Evolutionary conservation across 352 stramenopile genomes (phyloP).

Genomic region (Globisporangium rhizosaccharum): DNA sequence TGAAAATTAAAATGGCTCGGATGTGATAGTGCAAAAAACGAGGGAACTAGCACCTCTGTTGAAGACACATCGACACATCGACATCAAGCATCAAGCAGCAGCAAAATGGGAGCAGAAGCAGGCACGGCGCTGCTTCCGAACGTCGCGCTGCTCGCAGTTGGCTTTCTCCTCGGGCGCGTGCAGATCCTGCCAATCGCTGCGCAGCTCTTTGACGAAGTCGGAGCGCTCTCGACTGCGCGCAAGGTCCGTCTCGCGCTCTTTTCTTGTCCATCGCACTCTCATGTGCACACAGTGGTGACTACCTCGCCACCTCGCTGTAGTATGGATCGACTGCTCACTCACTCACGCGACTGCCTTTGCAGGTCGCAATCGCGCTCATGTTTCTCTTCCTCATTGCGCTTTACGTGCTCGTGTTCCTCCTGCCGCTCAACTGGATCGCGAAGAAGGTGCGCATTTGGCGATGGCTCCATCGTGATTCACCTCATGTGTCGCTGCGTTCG

Average conservation of each 20-base stretch:
- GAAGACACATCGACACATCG: not conserved
- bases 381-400: constrained; percentile 41
- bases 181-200: constrained; percentile 40
- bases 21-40: not conserved
- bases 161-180: constrained; percentile 59
- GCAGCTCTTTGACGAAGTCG: constrained; percentile 45
- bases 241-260: constrained; percentile 27
- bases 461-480: not conserved
- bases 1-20: not conserved
- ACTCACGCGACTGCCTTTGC: no score
- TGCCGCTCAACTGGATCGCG: constrained; percentile 53
- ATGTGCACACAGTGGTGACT: no score
- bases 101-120: constrained; percentile 28
- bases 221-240: constrained; percentile 26
- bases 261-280: no score
- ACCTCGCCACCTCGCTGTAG: no score
- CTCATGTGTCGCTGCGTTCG: not conserved
- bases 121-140: constrained; percentile 60
- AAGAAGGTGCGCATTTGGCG: constrained; percentile 16
- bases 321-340: not conserved
- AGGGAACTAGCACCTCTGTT: not conserved
- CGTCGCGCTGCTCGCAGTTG: constrained; percentile 48
- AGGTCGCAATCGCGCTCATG: constrained; percentile 39
- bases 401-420: constrained; percentile 55
- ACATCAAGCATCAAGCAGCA: not conserved